Evolutionary conservation across 2,329 filamentous ascomycete genomes (phyloP), one percentile per base, ranked within the genome.

Genomic region (Diaporthe capsici): DNA sequence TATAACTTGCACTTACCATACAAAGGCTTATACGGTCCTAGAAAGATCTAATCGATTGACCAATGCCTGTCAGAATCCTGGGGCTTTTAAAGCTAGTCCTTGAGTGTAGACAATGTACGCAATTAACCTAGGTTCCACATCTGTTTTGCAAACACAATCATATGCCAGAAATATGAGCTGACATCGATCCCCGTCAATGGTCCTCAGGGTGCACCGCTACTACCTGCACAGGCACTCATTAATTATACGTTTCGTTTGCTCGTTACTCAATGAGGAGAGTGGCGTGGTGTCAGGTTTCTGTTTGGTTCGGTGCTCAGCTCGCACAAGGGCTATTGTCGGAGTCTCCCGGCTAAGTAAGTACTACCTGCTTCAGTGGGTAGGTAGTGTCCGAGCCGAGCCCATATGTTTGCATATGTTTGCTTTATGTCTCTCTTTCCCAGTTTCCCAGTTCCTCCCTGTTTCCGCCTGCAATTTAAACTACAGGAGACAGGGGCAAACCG

Each of bases 331-430:
- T 12, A 25, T 17, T 25, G 13, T 51, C n/a, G 28, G 47, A 39
- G 63, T 51, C 31, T 68, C 39, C 22, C 31, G 22, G 9, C 47
- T 4, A 39, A 9, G 60, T 53, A 42, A 9, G 60, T 53, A 42
- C 47, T 68, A 70, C 65, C 65, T 70, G 12, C 65, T 70, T 13
- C 20, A 70, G 49, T 55, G 6, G 49, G 65, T 39, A 70, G 34
- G 34, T 39, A 42, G 65, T 28, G 34, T 34, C 65, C 65, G 65
- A 70, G 65, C 42, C n/a, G 37, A 31, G 42, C 15, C n/a, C 34
- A 25, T 53, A n/a, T 53, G 9, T 28, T 42, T 68, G 12, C 22
- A 25, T 53, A n/a, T 53, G 9, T 28, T 42, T 68, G 12, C 22
- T 28, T 10, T 39, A n/a, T 31, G 10, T 20, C 28, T 47, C 22